Base-by-base conservation (phyloP, 345 rosid genomes). In the Nephelium lappaceum region DNA sequence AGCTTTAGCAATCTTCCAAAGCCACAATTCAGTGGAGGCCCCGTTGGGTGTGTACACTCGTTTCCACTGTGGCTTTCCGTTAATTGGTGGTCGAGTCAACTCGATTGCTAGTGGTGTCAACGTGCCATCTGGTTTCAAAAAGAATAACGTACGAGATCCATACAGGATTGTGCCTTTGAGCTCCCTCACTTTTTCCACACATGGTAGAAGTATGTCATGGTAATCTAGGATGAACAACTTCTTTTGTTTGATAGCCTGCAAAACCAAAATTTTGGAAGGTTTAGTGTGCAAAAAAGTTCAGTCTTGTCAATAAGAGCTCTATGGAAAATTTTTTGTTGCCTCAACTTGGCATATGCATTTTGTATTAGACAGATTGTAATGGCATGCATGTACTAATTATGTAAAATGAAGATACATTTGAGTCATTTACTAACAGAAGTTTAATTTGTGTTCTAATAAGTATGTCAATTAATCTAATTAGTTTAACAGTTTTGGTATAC, bases 1-100 rank as follows among this genome's bases (percentile, higher is more conserved):
- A 45, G 89, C 84, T 81, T 91, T 93, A 57, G 97, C 94, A 10
- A 91, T 78, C 71, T 39, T 86, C 97, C 95, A 93, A 0, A 90
- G 86, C 97, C 95, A 91, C 78, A 15, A n/a, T n/a, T 78, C 78
- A 0, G 97, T 93, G 73, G 92, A 69, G 78, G 83, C 66, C 78
- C 61, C 78, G 5, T 78, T 55, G 1, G 91, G 92, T 0, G 74
- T 57, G 81, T 80, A 91, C 19, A 85, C 94, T 61, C 85, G 63
- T 81, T 76, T 89, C 95, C 95, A 91, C 67, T 88, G 92, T 2
- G 92, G 89, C 57, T 82, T 89, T 45, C 88, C 89, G 8, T 82
- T 80, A 36, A 80, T 78, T 2, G 84, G 85, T 6, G 97, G 95
- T 21, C 94, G 83, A 24, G 86, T 84, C 18, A 91, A 84, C 83